Base-by-base conservation (phyloP, 2,329 filamentous ascomycete genomes). In the Talaromyces sp. region DNA sequence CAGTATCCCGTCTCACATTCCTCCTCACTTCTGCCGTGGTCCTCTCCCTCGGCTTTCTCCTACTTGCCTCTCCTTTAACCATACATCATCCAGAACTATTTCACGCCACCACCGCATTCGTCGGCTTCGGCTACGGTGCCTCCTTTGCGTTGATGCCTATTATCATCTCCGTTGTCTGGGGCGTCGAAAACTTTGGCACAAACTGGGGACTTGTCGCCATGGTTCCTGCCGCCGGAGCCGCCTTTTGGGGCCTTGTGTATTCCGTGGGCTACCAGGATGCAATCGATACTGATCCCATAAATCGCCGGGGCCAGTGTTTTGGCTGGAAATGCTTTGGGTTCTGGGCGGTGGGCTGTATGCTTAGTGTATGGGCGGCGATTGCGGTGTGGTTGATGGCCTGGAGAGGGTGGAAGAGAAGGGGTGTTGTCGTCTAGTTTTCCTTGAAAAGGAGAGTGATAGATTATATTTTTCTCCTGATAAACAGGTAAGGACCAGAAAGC, bases 121-220 rank as follows among this genome's bases (percentile, higher is more conserved):
- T 99, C 7, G 95, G 95, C 7, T 88, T 92, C 1, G 95, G 95
- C 51, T 98, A 99, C 71, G 95, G 95, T 51, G 93, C 93, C 32
- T 86, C 93, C 24, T 99, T 98, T 79, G 89, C 86, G 54, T 83
- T 98, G 6, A 89, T 90, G 0, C 95, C 95, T 2, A 93, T 98
- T 65, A 90, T 98, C 60, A 89, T 97, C 67, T 91, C 88, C n/a
- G 92, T 97, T 10, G 93, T 99, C 52, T 99, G 95, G 95, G 95
- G 95, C 27, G 92, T 96, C 0, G 93, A 98, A 79, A 99, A 98
- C 73, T 98, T 99, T 72, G 95, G 91, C 61, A 99, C 95, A 0
- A 98, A 99, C 69, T 99, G 93, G 87, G 95, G 95, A 10, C 93
- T 98, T 63, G 87, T 98, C 8, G 92, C 93, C 49, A 95, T 96